Percentiles rank a stretch among this genome's conserved stretches.
These are phyloP conservation scores for Primulina tabacum DNA, from an alignment of 257 asterid species.

Conservation along the genomic window DNA sequence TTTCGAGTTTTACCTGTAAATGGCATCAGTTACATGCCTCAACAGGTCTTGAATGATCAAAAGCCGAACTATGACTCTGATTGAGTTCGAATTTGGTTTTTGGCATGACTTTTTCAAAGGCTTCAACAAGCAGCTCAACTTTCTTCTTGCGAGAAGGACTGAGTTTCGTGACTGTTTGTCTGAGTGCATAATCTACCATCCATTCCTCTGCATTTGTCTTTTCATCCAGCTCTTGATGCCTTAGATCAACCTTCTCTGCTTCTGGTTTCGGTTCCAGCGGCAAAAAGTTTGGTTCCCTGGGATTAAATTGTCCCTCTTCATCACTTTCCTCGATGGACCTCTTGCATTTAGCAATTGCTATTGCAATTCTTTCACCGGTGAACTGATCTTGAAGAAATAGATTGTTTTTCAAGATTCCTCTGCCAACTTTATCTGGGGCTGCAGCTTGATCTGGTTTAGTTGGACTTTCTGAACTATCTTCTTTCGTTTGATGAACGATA, in stretches of 20 bases:
- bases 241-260: constrained; percentile 74
- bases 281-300: constrained; percentile 72
- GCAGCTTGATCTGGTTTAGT: constrained; percentile 15
- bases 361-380: constrained; percentile 8
- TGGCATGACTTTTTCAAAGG: constrained; percentile 78
- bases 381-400: constrained; percentile 5
- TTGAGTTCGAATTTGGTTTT: constrained; percentile 38
- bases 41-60: constrained; percentile 39
- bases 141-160: constrained; percentile 76
- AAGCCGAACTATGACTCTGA: constrained; percentile 31
- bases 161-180: constrained; percentile 66
- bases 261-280: constrained; percentile 54
- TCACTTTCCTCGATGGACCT: constrained; percentile 28
- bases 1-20: constrained; percentile 25
- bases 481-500: neutral
- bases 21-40: constrained; percentile 67
- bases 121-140: constrained; percentile 78
- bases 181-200: constrained; percentile 87
- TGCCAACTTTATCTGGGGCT: neutral
- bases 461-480: constrained; percentile 3
- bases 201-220: constrained; percentile 73
- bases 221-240: constrained; percentile 71
- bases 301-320: constrained; percentile 55
- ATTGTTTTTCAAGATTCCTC: neutral
- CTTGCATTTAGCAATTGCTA: constrained; percentile 33